Conservation (phyloP, 148 eudicot genomes). For the Chenopodium formosanum region DNA sequence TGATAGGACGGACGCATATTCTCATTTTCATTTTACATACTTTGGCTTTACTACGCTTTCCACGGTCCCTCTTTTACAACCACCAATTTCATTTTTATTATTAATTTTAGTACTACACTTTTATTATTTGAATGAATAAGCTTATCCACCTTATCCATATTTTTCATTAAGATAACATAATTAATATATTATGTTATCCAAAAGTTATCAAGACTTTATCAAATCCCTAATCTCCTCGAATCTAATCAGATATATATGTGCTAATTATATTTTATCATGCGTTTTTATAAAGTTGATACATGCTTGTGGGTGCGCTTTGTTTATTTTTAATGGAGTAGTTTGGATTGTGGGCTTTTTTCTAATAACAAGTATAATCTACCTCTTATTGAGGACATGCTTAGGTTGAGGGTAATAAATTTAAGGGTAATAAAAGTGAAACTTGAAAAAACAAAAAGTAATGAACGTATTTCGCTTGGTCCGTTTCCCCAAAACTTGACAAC, state of each 20-base stretch:
- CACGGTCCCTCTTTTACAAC: neutral
- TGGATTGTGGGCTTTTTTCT: no score
- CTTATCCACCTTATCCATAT: conserved; percentile 19
- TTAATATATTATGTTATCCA: neutral
- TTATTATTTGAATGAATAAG: no score
- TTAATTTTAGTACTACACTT: neutral
- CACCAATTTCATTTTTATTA: neutral
- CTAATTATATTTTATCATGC: neutral
- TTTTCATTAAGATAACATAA: neutral
- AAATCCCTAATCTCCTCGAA: neutral
- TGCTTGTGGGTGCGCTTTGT: no score
- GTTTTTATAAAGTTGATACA: no score
- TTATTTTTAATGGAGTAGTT: no score
- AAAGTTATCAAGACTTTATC: neutral
- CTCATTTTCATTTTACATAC: neutral
- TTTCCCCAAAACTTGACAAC: no score
- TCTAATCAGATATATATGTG: neutral
- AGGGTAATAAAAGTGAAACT: no score
- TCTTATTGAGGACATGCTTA: no score
- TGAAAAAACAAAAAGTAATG: no score
- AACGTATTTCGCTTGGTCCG: no score
- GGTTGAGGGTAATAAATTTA: no score
- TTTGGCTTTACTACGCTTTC: neutral
- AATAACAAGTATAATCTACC: no score
- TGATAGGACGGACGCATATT: neutral